phyloP scores from a whole-genome alignment of 1,139 yeast species.

The Meyerozyma guilliermondii region DNA sequence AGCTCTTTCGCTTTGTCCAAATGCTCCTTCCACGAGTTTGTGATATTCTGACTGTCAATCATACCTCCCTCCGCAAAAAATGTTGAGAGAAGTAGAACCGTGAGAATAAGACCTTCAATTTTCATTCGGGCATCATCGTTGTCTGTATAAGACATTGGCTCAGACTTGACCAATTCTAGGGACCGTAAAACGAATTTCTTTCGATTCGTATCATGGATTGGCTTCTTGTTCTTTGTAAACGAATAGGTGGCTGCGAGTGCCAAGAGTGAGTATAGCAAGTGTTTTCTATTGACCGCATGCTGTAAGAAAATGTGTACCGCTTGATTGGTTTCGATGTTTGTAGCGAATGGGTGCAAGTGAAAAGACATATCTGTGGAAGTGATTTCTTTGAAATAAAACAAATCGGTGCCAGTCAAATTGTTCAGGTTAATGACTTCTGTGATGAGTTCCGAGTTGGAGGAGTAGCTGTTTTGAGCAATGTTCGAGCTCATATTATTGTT shows the following conservation, averaged over 20 bases:
- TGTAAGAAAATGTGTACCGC: constrained; percentile 12
- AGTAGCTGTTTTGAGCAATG: neutral
- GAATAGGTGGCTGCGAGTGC: constrained; percentile 11
- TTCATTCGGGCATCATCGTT: constrained; percentile 11
- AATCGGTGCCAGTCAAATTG: constrained; percentile 8
- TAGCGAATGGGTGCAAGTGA: constrained; percentile 11
- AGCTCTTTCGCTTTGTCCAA: constrained; percentile 12
- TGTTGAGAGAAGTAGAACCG: constrained; percentile 13
- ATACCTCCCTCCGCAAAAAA: constrained; percentile 11
- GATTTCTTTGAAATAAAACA: constrained; percentile 9
- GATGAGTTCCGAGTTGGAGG: constrained; percentile 8
- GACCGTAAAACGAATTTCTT: constrained; percentile 12
- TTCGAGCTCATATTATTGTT: neutral
- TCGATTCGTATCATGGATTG: constrained; percentile 10
- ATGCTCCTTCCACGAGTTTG: constrained; percentile 12
- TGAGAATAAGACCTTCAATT: constrained; percentile 14
- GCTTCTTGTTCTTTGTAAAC: constrained; percentile 7
- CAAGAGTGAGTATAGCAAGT: constrained; percentile 13
- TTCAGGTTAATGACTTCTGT: constrained; percentile 7
- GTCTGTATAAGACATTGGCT: constrained; percentile 10
- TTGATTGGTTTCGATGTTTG: constrained; percentile 8
- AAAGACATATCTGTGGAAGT: constrained; percentile 7
- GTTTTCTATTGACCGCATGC: constrained; percentile 12
- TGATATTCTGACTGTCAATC: constrained; percentile 9
- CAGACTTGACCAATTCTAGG: constrained; percentile 12